Conservation (phyloP, 768 basidiomycete species). For the Antrodiella citrinella region DNA sequence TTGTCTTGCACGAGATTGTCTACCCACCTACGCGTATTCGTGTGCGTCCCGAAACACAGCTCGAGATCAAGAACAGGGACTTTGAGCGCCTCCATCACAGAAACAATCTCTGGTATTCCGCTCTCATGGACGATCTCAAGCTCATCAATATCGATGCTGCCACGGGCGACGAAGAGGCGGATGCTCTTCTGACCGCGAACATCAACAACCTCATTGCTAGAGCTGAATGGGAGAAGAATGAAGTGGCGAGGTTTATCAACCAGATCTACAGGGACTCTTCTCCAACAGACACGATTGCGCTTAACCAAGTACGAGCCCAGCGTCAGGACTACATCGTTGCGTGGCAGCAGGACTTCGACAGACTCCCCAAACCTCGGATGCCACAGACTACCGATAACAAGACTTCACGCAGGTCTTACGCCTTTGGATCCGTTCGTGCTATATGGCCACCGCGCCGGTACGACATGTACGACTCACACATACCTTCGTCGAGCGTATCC, state of each 20-base stretch:
- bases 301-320: slow-evolving; percentile 79
- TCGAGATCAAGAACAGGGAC: slow-evolving; percentile 88
- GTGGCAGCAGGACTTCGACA: slow-evolving; percentile 94
- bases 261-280: slow-evolving; percentile 72
- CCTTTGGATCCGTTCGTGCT: slow-evolving; percentile 61
- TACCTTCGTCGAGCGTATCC: slow-evolving; percentile 60
- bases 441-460: slow-evolving; percentile 59
- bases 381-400: slow-evolving; percentile 38
- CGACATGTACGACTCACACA: slow-evolving; percentile 40
- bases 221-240: slow-evolving; percentile 68
- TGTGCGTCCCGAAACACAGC: slow-evolving; percentile 78
- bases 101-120: slow-evolving; percentile 69
- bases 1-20: slow-evolving; percentile 78
- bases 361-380: slow-evolving; percentile 65
- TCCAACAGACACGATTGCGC: slow-evolving; percentile 78
- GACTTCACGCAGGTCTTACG: slow-evolving; percentile 45
- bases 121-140: slow-evolving; percentile 67
- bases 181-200: slow-evolving; percentile 52
- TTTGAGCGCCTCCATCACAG: slow-evolving; percentile 68
- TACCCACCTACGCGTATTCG: slow-evolving; percentile 85
- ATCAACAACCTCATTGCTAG: slow-evolving; percentile 61
- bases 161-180: slow-evolving; percentile 68
- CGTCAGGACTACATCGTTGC: slow-evolving; percentile 91
- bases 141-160: slow-evolving; percentile 71
- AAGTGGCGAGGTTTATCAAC: slow-evolving; percentile 68